A percentile compares a stretch with the other conserved stretches of the same genome.
Evolutionary conservation across 2,329 filamentous ascomycete genomes (phyloP).

Genomic region (Mycosphaerella sp.): DNA sequence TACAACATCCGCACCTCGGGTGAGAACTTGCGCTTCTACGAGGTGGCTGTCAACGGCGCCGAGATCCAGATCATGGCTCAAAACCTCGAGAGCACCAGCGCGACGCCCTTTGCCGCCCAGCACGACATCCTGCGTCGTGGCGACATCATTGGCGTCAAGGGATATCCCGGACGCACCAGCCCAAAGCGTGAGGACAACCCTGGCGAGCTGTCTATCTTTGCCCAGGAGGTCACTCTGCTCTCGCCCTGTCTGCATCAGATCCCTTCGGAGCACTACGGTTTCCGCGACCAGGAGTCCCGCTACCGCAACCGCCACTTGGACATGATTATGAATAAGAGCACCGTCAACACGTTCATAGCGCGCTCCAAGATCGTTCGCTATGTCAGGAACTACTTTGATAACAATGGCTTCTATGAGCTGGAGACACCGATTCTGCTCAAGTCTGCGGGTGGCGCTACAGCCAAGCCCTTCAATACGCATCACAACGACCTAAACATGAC

Average conservation of each 20-base stretch:
- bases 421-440: constrained; percentile 97
- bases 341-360: constrained; percentile 75
- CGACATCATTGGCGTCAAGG: constrained; percentile 84
- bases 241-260: constrained; percentile 88
- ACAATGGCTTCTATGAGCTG: constrained; percentile 81
- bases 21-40: constrained; percentile 86
- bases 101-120: constrained; percentile 72
- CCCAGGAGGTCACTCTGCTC: constrained; percentile 74
- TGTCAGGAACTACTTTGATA: constrained; percentile 80
- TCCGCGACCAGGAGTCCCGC: constrained; percentile 91
- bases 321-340: constrained; percentile 90
- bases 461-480: constrained; percentile 88
- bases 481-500: constrained; percentile 96
- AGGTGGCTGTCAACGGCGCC: constrained; percentile 66
- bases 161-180: constrained; percentile 75
- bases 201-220: constrained; percentile 91
- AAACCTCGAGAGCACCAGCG: constrained; percentile 65
- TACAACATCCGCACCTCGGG: constrained; percentile 80
- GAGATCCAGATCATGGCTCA: constrained; percentile 92
- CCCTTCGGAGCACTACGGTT: constrained; percentile 84
- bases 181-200: constrained; percentile 67
- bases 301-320: constrained; percentile 93
- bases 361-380: constrained; percentile 83
- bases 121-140: constrained; percentile 84
- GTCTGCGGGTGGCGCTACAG: constrained; percentile 91